These are phyloP conservation scores for Debaryomyces udenii DNA, from an alignment of 1,139 yeast species.

Conservation along the genomic window DNA sequence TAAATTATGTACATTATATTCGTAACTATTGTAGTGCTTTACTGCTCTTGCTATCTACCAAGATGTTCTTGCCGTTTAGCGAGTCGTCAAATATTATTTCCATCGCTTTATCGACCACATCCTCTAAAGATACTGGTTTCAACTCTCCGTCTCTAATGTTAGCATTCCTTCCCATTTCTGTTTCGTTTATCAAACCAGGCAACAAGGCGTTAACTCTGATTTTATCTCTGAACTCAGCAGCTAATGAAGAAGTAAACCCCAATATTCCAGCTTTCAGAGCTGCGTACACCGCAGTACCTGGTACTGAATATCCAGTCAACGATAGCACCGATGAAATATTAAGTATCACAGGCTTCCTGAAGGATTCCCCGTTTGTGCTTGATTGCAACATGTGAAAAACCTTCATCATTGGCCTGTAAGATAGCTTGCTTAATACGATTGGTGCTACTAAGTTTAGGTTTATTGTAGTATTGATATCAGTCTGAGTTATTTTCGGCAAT, in stretches of 20 bases:
- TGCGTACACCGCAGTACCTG: slow-evolving; percentile 77
- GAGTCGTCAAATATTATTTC: slow-evolving; percentile 32
- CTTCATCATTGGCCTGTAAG: slow-evolving; percentile 52
- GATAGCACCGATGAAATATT: slow-evolving; percentile 80
- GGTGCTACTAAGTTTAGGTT: slow-evolving; percentile 69
- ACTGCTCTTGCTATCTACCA: slow-evolving; percentile 17
- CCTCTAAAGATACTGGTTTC: slow-evolving; percentile 22
- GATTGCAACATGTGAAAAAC: slow-evolving; percentile 14
- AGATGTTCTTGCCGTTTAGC: slow-evolving; percentile 45
- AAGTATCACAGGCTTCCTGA: slow-evolving; percentile 38
- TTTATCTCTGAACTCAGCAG: slow-evolving; percentile 60
- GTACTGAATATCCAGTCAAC: slow-evolving; percentile 32
- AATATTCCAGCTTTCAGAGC: slow-evolving; percentile 80
- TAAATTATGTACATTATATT: too few species aligned
- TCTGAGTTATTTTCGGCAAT: slow-evolving; percentile 46
- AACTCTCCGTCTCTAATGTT: slow-evolving; percentile 18
- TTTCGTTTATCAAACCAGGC: slow-evolving; percentile 74
- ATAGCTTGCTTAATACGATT: slow-evolving; percentile 54
- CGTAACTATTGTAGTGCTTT: neutral
- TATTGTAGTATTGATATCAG: slow-evolving; percentile 52
- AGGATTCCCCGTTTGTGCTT: neutral
- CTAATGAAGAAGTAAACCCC: slow-evolving; percentile 66
- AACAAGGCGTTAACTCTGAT: slow-evolving; percentile 64
- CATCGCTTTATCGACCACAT: slow-evolving; percentile 32
- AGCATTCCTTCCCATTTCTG: slow-evolving; percentile 65